These are phyloP conservation scores for Helenozyma rhizophorensis DNA, from an alignment of 805 yeast genomes.

Conservation along the genomic window DNA sequence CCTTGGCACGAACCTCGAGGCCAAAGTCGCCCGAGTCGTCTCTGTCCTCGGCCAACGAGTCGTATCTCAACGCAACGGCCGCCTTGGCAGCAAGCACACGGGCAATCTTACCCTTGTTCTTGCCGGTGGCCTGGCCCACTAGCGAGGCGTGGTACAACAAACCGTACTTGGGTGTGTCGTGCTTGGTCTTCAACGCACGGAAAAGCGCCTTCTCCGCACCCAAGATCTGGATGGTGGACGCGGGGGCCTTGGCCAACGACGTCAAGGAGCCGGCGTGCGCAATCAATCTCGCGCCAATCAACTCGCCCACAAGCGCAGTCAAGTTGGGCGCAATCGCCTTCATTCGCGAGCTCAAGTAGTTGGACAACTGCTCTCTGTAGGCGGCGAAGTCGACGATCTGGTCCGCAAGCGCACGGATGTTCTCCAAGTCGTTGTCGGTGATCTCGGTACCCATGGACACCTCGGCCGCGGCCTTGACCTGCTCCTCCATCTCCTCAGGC, in stretches of 20 bases:
- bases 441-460: conserved; percentile 99
- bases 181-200: conserved; percentile 94
- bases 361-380: conserved; percentile 93
- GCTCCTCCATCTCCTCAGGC: conserved; percentile 45
- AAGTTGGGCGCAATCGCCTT: conserved; percentile 98
- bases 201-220: conserved; percentile 97
- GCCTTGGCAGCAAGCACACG: conserved; percentile 98
- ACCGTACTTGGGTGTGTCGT: conserved; percentile 96
- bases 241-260: conserved; percentile 95
- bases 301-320: conserved; percentile 95
- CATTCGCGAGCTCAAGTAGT: conserved; percentile 91
- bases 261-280: conserved; percentile 98
- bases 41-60: conserved; percentile 94
- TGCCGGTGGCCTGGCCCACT: conserved; percentile 89
- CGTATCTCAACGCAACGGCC: conserved; percentile 93
- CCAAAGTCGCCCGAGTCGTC: conserved; percentile 95
- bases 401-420: conserved; percentile 87
- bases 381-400: conserved; percentile 95
- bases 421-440: conserved; percentile 81
- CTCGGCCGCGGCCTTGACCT: conserved; percentile 93
- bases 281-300: conserved; percentile 96
- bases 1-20: conserved; percentile 83
- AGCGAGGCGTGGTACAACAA: conserved; percentile 92
- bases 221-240: conserved; percentile 95
- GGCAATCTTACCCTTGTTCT: conserved; percentile 98